Evolutionary conservation across 2,329 filamentous ascomycete genomes (phyloP).

Genomic region (Macrophomina tecta): DNA sequence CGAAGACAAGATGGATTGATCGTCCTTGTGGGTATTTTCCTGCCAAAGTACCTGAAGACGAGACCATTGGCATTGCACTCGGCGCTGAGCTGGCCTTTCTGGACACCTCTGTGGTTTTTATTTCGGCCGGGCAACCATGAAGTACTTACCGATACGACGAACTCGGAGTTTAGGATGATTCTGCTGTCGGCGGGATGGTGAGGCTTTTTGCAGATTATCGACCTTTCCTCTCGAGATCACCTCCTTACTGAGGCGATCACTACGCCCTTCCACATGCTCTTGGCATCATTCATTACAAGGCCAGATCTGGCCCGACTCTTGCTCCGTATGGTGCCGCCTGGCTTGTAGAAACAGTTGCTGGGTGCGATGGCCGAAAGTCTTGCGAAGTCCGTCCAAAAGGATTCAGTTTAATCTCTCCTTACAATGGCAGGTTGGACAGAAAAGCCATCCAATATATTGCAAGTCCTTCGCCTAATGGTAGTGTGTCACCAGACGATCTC

Average conservation of each 20-base stretch:
- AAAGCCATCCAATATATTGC: background rate
- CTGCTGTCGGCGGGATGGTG: background rate
- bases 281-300: background rate
- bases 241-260: background rate
- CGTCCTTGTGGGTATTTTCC: background rate
- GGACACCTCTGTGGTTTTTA: background rate
- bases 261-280: background rate
- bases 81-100: background rate
- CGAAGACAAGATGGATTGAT: background rate
- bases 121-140: background rate
- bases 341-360: no score
- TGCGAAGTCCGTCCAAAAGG: no score
- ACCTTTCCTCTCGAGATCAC: background rate
- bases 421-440: background rate
- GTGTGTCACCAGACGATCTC: background rate
- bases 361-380: no score
- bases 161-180: background rate
- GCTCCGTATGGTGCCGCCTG: no score
- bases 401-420: no score
- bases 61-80: background rate
- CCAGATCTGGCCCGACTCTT: background rate
- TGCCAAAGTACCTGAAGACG: background rate
- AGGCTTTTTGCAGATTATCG: conserved; percentile 2
- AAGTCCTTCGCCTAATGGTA: background rate
- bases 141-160: background rate